Evolutionary conservation across 495 filamentous ascomycete genomes (phyloP), one percentile per base, ranked within the genome.

Genomic region (Talaromyces wortmannii): DNA sequence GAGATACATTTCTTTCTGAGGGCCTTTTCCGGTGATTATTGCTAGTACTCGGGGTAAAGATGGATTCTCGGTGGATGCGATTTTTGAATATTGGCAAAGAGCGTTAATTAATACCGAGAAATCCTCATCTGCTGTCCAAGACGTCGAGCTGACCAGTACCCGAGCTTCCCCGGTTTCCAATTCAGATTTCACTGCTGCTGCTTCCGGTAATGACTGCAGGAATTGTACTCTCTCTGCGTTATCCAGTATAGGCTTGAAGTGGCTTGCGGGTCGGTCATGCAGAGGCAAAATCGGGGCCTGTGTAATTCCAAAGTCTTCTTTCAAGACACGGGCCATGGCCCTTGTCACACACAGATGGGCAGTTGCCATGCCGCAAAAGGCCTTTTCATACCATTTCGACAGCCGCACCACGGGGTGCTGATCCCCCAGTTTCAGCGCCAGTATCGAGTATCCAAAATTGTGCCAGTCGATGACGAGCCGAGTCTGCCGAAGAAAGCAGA

Each of bases 401-500:
- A 92, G 61, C 52, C 60, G 73, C 13, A 97, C 91, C 7, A 97
- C 77, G 0, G 88, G 89, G 66, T 96, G 92, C 6, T 52, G 55
- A 45, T 67, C 56, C 15, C 78, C 68, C 42, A 84, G 63, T 72
- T 89, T 81, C 64, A 89, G 61, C 60, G 88, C 83, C 5, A 99
- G 83, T 55, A 97, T 92, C n/a, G 88, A 92, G 78, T 90, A 96
- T 57, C 94, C 92, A 69, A 96, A 96, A 68, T 99, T 99, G 74
- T 99, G 94, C 94, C 94, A 99, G 71, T 99, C 94, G 55, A 97
- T 90, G 36, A 97, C 78, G 3, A 97, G 81, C 54, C 78, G 79
- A 23, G 88, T 92, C 56, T 89, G 84, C 43, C 95, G 88, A 52
- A 95, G 72, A 62, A 82, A 83, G 63, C 88, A 91, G 49, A 88